phyloP scores from a whole-genome alignment of 2,329 filamentous ascomycete species.

The Aspergillus glaucus region DNA sequence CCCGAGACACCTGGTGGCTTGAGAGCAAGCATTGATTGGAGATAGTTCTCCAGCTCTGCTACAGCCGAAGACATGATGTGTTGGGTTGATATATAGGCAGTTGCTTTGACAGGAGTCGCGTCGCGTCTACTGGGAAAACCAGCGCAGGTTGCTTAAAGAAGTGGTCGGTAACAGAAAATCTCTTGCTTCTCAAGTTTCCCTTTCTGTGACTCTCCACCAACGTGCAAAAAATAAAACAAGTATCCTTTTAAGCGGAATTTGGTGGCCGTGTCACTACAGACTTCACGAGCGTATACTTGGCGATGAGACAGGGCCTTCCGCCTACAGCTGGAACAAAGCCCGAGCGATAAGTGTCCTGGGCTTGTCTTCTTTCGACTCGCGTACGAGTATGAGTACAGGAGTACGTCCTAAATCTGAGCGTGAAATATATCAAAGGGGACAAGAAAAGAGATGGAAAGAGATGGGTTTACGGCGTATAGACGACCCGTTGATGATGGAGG shows the following conservation, averaged over 20 bases:
- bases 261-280: slow-evolving; percentile 34
- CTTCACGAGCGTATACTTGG: slow-evolving; percentile 27
- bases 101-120: slow-evolving; percentile 8
- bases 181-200: slow-evolving; percentile 5
- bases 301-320: slow-evolving; percentile 22
- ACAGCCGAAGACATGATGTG: slow-evolving; percentile 69
- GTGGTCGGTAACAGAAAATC: slow-evolving; percentile 9
- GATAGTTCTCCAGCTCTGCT: slow-evolving; percentile 80
- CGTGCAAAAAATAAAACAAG: slow-evolving; percentile 9
- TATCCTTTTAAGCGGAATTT: slow-evolving; percentile 21
- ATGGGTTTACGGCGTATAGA: slow-evolving; percentile 21
- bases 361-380: slow-evolving; percentile 18
- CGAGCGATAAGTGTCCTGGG: slow-evolving; percentile 27
- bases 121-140: slow-evolving; percentile 20
- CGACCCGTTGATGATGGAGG: slow-evolving; percentile 9
- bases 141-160: slow-evolving; percentile 5
- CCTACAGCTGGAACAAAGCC: slow-evolving; percentile 36
- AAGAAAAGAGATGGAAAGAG: slow-evolving; percentile 7
- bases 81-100: slow-evolving; percentile 7
- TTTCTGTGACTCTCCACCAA: neutral
- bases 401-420: slow-evolving; percentile 23
- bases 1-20: slow-evolving; percentile 93
- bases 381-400: slow-evolving; percentile 32
- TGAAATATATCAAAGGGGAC: slow-evolving; percentile 9
- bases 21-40: slow-evolving; percentile 84